Conservation (phyloP, 2,329 filamentous ascomycete genomes). For the Phialophora verrucosa region DNA sequence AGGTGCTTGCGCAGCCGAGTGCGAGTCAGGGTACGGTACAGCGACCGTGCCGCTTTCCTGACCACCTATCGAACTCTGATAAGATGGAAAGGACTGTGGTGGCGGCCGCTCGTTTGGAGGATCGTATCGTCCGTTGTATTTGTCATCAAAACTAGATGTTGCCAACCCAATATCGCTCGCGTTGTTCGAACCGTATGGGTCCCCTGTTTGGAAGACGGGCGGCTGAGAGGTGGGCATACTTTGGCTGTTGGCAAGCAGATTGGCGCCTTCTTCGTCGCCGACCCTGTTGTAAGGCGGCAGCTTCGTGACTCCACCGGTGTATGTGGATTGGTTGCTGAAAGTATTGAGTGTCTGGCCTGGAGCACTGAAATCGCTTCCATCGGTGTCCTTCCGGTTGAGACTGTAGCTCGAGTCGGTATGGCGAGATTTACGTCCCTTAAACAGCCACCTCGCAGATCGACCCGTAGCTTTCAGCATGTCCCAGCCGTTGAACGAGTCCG, state of each 20-base stretch:
- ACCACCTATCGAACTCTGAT: constrained; percentile 14
- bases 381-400: constrained; percentile 35
- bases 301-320: constrained; percentile 19
- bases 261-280: constrained; percentile 46
- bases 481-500: constrained; percentile 78
- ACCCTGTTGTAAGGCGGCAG: constrained; percentile 20
- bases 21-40: constrained; percentile 22
- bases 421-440: constrained; percentile 68
- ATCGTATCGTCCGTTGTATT: constrained; percentile 19
- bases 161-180: constrained; percentile 36
- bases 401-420: constrained; percentile 49
- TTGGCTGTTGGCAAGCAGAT: constrained; percentile 45
- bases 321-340: constrained; percentile 20
- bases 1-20: neutral
- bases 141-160: constrained; percentile 30
- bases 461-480: constrained; percentile 82
- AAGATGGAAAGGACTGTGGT: constrained; percentile 12
- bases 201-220: neutral
- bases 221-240: constrained; percentile 14
- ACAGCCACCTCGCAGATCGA: constrained; percentile 78
- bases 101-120: constrained; percentile 4
- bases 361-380: constrained; percentile 22
- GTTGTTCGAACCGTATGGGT: constrained; percentile 18
- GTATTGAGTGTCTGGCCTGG: constrained; percentile 27
- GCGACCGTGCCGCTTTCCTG: constrained; percentile 22